These are phyloP conservation scores for Triglochin maritima DNA, from an alignment of 106 monocot species.

Conservation along the genomic window DNA sequence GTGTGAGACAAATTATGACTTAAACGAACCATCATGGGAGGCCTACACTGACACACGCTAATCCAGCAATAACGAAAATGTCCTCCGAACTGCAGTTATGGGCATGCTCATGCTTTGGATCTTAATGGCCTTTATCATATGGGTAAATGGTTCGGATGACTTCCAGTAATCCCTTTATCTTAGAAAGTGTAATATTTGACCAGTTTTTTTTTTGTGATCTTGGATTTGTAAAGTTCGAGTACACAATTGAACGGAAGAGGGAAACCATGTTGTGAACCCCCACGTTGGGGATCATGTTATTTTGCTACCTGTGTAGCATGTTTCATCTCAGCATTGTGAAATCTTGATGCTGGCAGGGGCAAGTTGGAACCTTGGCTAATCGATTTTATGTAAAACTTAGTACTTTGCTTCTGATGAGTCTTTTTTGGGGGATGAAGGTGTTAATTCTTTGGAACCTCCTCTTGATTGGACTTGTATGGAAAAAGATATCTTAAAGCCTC, in stretches of 20 bases:
- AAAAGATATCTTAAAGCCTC: no score
- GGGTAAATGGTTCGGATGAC: conserved; percentile 7
- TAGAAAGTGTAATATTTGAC: neutral
- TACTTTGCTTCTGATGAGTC: no score
- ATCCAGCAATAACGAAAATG: conserved; percentile 3
- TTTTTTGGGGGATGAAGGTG: no score
- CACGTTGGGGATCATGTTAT: no score
- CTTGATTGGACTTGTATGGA: no score
- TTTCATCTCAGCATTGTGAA: no score
- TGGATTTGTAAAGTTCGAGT: neutral
- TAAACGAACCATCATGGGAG: neutral
- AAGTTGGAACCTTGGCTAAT: no score
- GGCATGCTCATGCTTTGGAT: conserved; percentile 19
- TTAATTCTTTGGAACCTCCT: no score
- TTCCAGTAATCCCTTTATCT: neutral
- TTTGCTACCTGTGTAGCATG: no score
- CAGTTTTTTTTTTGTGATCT: neutral
- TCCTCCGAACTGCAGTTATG: conserved; percentile 9
- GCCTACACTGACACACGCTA: neutral
- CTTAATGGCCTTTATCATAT: conserved; percentile 10
- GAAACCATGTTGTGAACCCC: neutral
- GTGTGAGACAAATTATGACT: neutral
- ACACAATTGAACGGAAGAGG: neutral
- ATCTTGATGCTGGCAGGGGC: no score
- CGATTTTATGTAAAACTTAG: no score